Conservation (phyloP, 257 asterid species). For the Petunia axillaris region DNA sequence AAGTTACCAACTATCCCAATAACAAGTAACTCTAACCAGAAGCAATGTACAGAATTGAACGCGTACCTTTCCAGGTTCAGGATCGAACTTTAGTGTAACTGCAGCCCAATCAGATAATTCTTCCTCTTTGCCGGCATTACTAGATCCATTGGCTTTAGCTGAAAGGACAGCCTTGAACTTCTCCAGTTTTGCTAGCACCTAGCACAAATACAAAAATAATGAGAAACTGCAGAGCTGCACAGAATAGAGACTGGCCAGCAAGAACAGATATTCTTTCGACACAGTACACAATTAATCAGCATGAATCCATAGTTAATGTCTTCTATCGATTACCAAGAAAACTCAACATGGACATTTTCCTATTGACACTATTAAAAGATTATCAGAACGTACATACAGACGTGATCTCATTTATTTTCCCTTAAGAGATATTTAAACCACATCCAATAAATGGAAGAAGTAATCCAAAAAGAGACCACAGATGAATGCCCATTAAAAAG, state of each 20-base stretch:
- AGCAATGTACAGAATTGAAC: background rate
- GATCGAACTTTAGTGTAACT: slow-evolving; percentile 63
- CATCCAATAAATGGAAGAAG: slow-evolving; percentile 12
- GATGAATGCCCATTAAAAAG: background rate
- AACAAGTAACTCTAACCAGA: slow-evolving; percentile 1
- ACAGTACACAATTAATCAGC: background rate
- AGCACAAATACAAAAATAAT: slow-evolving; percentile 30
- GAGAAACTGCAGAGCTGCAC: slow-evolving; percentile 21
- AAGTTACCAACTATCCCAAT: background rate
- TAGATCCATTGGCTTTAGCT: slow-evolving; percentile 48
- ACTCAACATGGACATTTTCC: slow-evolving; percentile 16
- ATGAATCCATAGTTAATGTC: background rate
- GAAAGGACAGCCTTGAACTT: slow-evolving; percentile 63
- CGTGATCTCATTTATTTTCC: background rate
- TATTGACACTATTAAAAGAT: background rate
- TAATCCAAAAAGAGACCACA: background rate
- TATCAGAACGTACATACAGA: background rate
- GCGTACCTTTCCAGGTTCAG: slow-evolving; percentile 76
- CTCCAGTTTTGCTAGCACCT: slow-evolving; percentile 79
- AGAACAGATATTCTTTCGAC: slow-evolving; percentile 1
- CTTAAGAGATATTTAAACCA: background rate
- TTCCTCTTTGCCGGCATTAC: slow-evolving; percentile 52
- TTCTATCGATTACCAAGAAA: background rate
- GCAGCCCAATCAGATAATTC: slow-evolving; percentile 70
- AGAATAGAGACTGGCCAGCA: slow-evolving; percentile 22